phyloP scores from a whole-genome alignment of 768 basidiomycete species.

The Leccinum uliginosum region DNA sequence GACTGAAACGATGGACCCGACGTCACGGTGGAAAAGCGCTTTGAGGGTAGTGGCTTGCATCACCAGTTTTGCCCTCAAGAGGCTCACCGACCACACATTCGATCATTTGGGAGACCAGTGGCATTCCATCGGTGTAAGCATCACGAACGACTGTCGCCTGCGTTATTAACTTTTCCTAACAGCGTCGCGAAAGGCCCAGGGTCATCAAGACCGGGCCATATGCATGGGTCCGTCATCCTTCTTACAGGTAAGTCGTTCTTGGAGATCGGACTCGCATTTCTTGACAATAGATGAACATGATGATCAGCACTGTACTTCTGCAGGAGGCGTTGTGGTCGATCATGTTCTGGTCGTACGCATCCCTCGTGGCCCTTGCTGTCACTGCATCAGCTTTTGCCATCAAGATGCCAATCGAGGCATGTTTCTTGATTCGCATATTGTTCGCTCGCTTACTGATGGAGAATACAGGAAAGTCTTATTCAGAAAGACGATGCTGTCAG shows the following conservation, averaged over 20 bases:
- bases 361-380: slow-evolving; percentile 19
- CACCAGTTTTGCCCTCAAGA: slow-evolving; percentile 5
- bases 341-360: slow-evolving; percentile 32
- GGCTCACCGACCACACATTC: background rate
- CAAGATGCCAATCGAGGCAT: slow-evolving; percentile 33
- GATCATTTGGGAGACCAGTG: slow-evolving; percentile 25
- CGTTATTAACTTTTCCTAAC: background rate
- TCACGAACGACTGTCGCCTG: fast-evolving
- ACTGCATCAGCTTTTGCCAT: slow-evolving; percentile 18
- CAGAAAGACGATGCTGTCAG: slow-evolving; percentile 16
- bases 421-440: background rate
- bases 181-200: slow-evolving; percentile 29
- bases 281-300: background rate
- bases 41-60: slow-evolving; percentile 20
- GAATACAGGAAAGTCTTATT: slow-evolving; percentile 26
- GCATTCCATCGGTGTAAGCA: slow-evolving; percentile 24
- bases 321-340: slow-evolving; percentile 17
- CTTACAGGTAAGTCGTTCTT: slow-evolving; percentile 21
- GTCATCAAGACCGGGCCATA: slow-evolving; percentile 33
- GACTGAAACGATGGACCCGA: background rate
- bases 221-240: slow-evolving; percentile 32
- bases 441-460: background rate
- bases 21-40: slow-evolving; percentile 8
- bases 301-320: slow-evolving; percentile 14
- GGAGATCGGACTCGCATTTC: too few relatives aligned